Evolutionary conservation across 1,139 yeast genomes (phyloP), one percentile per base, ranked within the genome.

Genomic region (Scheffersomyces lignicola): DNA sequence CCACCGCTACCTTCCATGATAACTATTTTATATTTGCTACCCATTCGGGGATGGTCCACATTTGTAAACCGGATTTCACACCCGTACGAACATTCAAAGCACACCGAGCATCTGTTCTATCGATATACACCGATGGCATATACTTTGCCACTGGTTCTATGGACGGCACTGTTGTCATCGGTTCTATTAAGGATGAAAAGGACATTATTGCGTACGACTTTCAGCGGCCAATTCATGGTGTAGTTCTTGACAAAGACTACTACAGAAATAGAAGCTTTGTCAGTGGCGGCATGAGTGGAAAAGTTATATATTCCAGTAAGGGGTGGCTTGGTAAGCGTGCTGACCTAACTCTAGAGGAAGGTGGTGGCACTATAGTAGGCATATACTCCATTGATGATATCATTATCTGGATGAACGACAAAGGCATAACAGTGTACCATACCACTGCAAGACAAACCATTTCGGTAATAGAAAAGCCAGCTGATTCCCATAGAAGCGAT

Each of bases 201-300:
- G 94, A 83, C 47, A 76, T 84, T 3, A 69, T 76, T 0, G 89
- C 89, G 2, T 84, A 78, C 45, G 95, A 89, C 56, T 87, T 89
- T 56, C 83, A 85, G 49, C 65, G 97, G 22, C 97, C 98, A 0
- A 77, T 94, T 0, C 95, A 89, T 54, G 80, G 95, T 0, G 94
- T 92, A 3, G 84, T 90, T 0, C 58, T 94, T 5, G 95, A 87
- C 46, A 77, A 79, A 13, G 77, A 82, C 42, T 92, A 85, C 54
- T 56, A 58, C 29, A 70, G 68, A 9, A 71, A 80, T 0, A 75
- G 79, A 38, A 72, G 83, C 8, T 89, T 88, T 46, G 69, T 87
- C 0, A 82, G 90, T 24, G 97, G 97, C 3, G 97, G 97, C 0
- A 88, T 83, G 69, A 83, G 92, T 11, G 97, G 97, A 0, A 80